Conservation (phyloP, 2,329 filamentous ascomycete species). For the Penicillium sp. region DNA sequence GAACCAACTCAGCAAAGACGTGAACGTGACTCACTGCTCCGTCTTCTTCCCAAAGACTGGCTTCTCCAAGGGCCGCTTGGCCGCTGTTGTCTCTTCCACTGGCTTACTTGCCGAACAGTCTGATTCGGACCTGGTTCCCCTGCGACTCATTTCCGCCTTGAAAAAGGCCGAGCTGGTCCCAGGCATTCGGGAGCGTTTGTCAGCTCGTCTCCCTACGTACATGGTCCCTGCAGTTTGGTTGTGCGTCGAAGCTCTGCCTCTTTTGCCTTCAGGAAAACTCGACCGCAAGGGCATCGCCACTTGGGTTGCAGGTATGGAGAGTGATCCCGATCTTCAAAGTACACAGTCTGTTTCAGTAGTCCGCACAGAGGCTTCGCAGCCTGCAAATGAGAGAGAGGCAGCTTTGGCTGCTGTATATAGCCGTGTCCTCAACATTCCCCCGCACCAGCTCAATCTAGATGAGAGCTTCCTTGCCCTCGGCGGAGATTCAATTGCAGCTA, state of each 20-base stretch:
- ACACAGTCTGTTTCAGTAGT: background rate
- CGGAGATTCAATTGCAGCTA: constrained; percentile 51
- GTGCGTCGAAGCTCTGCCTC: constrained; percentile 44
- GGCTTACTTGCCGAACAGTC: constrained; percentile 20
- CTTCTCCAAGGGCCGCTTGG: constrained; percentile 32
- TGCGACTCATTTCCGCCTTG: constrained; percentile 26
- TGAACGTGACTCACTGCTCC: constrained; percentile 34
- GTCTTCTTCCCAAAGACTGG: constrained; percentile 38
- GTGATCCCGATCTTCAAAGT: constrained; percentile 25
- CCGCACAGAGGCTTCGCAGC: constrained; percentile 7
- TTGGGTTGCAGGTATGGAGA: constrained; percentile 33
- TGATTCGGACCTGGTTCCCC: constrained; percentile 17
- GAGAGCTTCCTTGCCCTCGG: constrained; percentile 46
- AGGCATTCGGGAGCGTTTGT: constrained; percentile 30
- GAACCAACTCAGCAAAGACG: constrained; percentile 34
- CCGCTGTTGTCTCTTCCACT: constrained; percentile 32
- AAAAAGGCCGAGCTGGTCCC: constrained; percentile 24
- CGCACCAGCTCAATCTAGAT: constrained; percentile 31
- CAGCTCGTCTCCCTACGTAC: constrained; percentile 42
- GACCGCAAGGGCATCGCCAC: constrained; percentile 40
- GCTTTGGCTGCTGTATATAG: constrained; percentile 36
- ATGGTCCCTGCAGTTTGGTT: constrained; percentile 49
- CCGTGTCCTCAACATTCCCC: constrained; percentile 40
- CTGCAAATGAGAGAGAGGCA: constrained; percentile 30
- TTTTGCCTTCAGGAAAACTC: constrained; percentile 46